phyloP scores from a whole-genome alignment of 805 yeast genomes.

The Torulaspora microellipsoides region DNA sequence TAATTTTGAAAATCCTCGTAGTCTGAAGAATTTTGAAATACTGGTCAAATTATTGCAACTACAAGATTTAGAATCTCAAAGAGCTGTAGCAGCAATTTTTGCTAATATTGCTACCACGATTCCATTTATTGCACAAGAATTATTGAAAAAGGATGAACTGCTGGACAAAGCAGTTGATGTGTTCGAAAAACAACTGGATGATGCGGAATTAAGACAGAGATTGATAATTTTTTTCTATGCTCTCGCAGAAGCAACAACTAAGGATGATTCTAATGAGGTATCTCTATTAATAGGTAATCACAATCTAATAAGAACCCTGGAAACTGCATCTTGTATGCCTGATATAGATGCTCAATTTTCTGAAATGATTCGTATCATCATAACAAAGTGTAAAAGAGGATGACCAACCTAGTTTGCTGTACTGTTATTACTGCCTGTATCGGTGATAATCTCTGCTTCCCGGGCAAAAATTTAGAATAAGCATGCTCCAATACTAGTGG shows the following conservation, averaged over 20 bases:
- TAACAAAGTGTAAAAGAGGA: constrained; percentile 1
- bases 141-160: constrained; percentile 26
- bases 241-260: constrained; percentile 22
- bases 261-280: constrained; percentile 7
- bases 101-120: constrained; percentile 34
- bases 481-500: too few relatives aligned
- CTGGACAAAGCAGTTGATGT: constrained; percentile 25
- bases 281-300: constrained; percentile 8
- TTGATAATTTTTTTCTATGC: constrained; percentile 33
- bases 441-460: too few relatives aligned
- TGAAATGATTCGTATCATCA: constrained; percentile 17
- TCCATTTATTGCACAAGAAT: constrained; percentile 35
- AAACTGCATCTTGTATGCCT: constrained; percentile 13
- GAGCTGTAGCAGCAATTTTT: constrained; percentile 38
- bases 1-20: constrained; percentile 41
- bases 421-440: too few relatives aligned
- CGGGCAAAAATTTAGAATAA: too few relatives aligned
- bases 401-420: too few relatives aligned
- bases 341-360: constrained; percentile 18
- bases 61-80: constrained; percentile 40
- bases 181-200: constrained; percentile 28
- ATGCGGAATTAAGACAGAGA: constrained; percentile 33
- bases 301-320: constrained; percentile 14
- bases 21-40: constrained; percentile 39
- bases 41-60: constrained; percentile 40